phyloP scores from a whole-genome alignment of 1,139 yeast genomes.

The Debaryomyces singareniensis region DNA sequence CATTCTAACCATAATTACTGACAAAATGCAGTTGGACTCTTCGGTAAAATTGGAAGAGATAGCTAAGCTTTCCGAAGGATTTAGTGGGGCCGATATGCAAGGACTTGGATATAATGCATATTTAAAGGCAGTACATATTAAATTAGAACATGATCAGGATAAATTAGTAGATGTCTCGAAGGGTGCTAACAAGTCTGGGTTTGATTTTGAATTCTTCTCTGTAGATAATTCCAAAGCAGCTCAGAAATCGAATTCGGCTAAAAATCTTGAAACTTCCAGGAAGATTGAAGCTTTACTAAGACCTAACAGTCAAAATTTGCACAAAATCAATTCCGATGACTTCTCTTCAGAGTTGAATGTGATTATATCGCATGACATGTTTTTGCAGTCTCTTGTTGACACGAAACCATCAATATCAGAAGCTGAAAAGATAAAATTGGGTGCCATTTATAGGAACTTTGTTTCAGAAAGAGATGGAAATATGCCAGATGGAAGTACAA shows the following conservation, averaged over 20 bases:
- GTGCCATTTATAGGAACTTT: conserved; percentile 64
- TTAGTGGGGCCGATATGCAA: conserved; percentile 93
- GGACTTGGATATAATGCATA: conserved; percentile 91
- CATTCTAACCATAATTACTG: conserved; percentile 59
- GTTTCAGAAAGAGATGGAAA: conserved; percentile 78
- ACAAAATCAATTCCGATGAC: not conserved
- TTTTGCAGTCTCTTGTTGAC: conserved; percentile 59
- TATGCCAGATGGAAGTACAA: conserved; percentile 81
- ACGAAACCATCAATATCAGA: conserved; percentile 85
- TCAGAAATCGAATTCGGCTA: conserved; percentile 33
- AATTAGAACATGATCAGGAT: conserved; percentile 42
- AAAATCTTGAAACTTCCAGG: conserved; percentile 34
- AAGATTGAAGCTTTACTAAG: conserved; percentile 40
- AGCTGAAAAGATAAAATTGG: conserved; percentile 60
- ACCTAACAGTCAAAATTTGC: conserved; percentile 1
- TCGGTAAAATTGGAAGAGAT: conserved; percentile 52
- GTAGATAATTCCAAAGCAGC: conserved; percentile 26
- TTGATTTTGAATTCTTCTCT: conserved; percentile 28
- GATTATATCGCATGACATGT: conserved; percentile 46
- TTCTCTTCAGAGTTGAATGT: conserved; percentile 14
- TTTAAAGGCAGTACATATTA: conserved; percentile 81
- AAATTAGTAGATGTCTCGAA: conserved; percentile 10
- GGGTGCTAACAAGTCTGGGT: conserved; percentile 11
- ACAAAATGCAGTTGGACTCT: conserved; percentile 43
- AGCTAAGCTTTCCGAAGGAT: conserved; percentile 64